Percentiles rank a stretch among this genome's conserved stretches.
Conservation (phyloP, 352 stramenopile species). For the Phytophthora pistaciae region DNA sequence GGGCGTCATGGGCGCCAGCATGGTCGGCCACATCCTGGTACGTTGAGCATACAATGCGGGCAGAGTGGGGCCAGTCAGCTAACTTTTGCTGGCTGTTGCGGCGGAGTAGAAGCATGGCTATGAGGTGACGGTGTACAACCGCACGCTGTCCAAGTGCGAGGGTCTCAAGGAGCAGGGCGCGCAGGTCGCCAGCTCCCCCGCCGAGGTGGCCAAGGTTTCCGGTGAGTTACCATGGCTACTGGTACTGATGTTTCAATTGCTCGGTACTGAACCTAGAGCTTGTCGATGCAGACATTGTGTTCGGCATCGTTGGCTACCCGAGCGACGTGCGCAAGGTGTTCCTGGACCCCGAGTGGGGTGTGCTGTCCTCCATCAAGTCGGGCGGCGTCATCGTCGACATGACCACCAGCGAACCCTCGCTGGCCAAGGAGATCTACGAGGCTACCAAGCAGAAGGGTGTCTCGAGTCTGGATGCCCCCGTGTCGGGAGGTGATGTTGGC, state of each 20-base stretch:
- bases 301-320: slow-evolving; percentile 91
- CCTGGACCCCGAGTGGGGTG: slow-evolving; percentile 67
- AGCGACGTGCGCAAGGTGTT: slow-evolving; percentile 88
- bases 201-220: slow-evolving; percentile 81
- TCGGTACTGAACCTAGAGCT: background rate
- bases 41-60: slow-evolving; percentile 13
- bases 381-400: slow-evolving; percentile 92
- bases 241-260: background rate
- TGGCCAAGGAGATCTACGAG: slow-evolving; percentile 91
- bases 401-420: slow-evolving; percentile 90
- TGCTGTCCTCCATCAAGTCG: slow-evolving; percentile 71
- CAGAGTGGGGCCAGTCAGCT: background rate
- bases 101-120: slow-evolving; percentile 80
- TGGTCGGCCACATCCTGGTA: slow-evolving; percentile 89
- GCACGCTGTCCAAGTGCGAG: slow-evolving; percentile 87
- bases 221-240: slow-evolving; percentile 36
- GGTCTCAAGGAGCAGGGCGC: slow-evolving; percentile 80
- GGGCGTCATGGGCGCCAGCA: slow-evolving; percentile 91
- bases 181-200: slow-evolving; percentile 69
- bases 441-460: slow-evolving; percentile 76
- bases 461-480: slow-evolving; percentile 77
- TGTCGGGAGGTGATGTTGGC: slow-evolving; percentile 90
- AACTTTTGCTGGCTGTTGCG: background rate
- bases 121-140: slow-evolving; percentile 90
- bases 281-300: slow-evolving; percentile 82